Evolutionary conservation across 768 basidiomycete species (phyloP).

Genomic region (Termitomyces eurrhizus): DNA sequence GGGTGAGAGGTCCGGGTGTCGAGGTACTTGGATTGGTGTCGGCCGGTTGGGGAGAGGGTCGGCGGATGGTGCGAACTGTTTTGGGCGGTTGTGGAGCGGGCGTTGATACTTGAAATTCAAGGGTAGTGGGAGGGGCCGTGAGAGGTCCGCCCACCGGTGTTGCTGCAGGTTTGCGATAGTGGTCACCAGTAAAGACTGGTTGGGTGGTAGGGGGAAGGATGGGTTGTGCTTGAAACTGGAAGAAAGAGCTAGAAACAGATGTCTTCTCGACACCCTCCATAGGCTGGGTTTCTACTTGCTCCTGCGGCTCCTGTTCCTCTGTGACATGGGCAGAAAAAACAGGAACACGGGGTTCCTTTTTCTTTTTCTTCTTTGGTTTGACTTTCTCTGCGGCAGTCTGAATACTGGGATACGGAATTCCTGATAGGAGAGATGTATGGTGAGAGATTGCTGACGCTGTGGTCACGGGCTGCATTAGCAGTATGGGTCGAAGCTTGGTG

Average conservation of each 20-base stretch:
- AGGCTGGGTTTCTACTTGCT: slow-evolving; percentile 8
- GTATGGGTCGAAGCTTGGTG: slow-evolving; percentile 58
- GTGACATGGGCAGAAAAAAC: slow-evolving; percentile 7
- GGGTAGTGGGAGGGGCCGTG: slow-evolving; percentile 17
- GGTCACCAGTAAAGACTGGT: slow-evolving; percentile 18
- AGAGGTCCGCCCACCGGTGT: slow-evolving; percentile 15
- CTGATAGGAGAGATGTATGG: slow-evolving; percentile 20
- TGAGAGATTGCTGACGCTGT: slow-evolving; percentile 17
- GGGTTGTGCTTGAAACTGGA: slow-evolving; percentile 18
- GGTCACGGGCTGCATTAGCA: slow-evolving; percentile 58
- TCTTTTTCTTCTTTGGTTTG: slow-evolving; percentile 22
- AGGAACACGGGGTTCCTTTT: slow-evolving; percentile 16
- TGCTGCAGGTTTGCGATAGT: slow-evolving; percentile 20
- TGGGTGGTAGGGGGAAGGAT: slow-evolving; percentile 7
- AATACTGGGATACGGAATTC: slow-evolving; percentile 23
- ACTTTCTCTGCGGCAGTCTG: slow-evolving; percentile 18
- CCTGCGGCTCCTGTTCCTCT: slow-evolving; percentile 10
- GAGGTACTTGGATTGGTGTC: not conserved
- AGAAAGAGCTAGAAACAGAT: slow-evolving; percentile 15
- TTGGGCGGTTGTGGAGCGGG: slow-evolving; percentile 6
- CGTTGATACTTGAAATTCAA: slow-evolving; percentile 17
- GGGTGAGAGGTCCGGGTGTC: slow-evolving; percentile 8
- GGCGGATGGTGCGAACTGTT: slow-evolving; percentile 8
- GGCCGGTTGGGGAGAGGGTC: slow-evolving; percentile 1
- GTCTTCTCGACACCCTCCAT: slow-evolving; percentile 8